Evolutionary conservation across 768 basidiomycete genomes (phyloP).

Genomic region (Leucogyrophana mollusca): DNA sequence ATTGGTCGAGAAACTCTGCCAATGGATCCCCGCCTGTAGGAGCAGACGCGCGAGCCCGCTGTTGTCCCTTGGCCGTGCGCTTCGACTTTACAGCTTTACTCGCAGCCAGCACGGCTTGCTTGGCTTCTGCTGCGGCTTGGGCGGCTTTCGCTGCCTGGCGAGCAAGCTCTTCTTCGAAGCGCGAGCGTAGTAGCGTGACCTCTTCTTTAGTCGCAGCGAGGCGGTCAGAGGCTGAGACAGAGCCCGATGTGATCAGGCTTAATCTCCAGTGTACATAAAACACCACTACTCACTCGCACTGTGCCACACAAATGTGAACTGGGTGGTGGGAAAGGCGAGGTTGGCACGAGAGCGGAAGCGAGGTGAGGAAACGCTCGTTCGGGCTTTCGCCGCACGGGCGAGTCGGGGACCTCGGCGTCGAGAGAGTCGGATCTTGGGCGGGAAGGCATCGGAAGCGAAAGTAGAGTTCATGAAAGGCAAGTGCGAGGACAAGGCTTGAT

Average conservation of each 20-base stretch:
- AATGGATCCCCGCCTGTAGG: conserved; percentile 32
- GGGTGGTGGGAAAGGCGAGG: conserved; percentile 42
- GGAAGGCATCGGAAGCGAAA: conserved; percentile 26
- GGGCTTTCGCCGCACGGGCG: conserved; percentile 40
- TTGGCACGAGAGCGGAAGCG: not conserved
- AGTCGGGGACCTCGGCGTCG: conserved; percentile 51
- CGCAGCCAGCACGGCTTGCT: conserved; percentile 44
- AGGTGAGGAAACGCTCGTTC: conserved; percentile 2
- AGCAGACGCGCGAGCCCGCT: conserved; percentile 30
- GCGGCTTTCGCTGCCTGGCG: conserved; percentile 61
- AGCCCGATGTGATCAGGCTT: conserved; percentile 26
- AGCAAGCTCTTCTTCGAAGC: conserved; percentile 73
- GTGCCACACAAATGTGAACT: conserved; percentile 61
- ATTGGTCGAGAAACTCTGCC: conserved; percentile 39
- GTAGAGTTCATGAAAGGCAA: conserved; percentile 32
- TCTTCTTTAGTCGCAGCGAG: conserved; percentile 68
- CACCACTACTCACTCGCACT: conserved; percentile 67
- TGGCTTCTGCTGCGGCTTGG: conserved; percentile 48
- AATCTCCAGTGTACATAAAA: conserved; percentile 19
- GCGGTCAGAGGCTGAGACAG: conserved; percentile 65
- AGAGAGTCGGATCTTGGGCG: conserved; percentile 50
- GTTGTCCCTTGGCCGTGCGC: conserved; percentile 38
- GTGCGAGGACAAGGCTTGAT: conserved; percentile 67
- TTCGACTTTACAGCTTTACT: conserved; percentile 35
- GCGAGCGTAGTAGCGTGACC: conserved; percentile 59